Evolutionary conservation across 768 basidiomycete species (phyloP).

Genomic region (Tubosaeta brunneosetosa): DNA sequence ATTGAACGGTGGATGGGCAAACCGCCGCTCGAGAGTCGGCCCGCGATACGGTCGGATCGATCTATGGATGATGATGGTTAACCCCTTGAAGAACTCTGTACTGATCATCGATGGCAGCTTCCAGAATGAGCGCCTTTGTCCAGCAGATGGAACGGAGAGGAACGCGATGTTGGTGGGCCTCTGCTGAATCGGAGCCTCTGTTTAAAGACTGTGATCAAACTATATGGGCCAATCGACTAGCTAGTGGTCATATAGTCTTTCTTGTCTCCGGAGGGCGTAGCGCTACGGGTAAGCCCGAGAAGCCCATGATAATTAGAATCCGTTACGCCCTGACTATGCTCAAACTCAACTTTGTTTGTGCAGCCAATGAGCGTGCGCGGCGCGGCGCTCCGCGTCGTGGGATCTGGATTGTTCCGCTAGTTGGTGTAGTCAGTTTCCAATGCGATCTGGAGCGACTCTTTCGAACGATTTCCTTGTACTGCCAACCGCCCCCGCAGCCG

Average conservation of each 20-base stretch:
- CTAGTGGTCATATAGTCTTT: not conserved
- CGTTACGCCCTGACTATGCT: not conserved
- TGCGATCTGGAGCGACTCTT: slow-evolving; percentile 9
- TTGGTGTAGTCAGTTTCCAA: slow-evolving; percentile 1
- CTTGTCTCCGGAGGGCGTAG: too few species aligned
- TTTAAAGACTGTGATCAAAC: not conserved
- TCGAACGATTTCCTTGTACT: slow-evolving; percentile 9
- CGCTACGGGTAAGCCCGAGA: not conserved
- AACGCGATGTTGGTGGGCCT: not conserved
- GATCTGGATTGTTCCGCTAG: not conserved
- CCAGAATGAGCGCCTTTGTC: slow-evolving; percentile 3
- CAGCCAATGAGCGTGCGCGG: not conserved
- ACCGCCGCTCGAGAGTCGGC: slow-evolving; percentile 2
- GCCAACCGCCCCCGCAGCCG: slow-evolving; percentile 32
- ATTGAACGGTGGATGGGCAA: slow-evolving; percentile 13
- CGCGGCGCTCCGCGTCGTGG: slow-evolving; percentile 15
- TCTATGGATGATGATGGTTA: slow-evolving; percentile 7
- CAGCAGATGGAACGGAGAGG: not conserved
- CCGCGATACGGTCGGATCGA: slow-evolving; percentile 23
- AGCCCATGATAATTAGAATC: not conserved
- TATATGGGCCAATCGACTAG: not conserved
- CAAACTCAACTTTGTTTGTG: slow-evolving; percentile 4
- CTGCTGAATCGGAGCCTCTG: not conserved
- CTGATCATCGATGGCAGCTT: slow-evolving; percentile 11
- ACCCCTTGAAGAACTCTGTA: slow-evolving; percentile 7